phyloP scores from a whole-genome alignment of 202 grass and related monocot genomes.

The Saccharum hybrid region DNA sequence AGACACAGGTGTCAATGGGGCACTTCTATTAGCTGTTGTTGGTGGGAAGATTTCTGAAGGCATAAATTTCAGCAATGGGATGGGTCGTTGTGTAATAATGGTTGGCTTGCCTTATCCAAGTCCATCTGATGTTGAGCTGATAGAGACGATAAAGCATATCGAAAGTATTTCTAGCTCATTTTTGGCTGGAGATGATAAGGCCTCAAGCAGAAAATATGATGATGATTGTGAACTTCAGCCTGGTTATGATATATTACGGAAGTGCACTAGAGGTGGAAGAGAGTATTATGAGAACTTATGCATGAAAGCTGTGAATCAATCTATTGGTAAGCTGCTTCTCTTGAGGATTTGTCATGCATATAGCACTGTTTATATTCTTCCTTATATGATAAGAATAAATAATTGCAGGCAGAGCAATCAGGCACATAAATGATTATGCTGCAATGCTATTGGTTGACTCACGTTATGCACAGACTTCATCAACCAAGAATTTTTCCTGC shows the following conservation, averaged over 20 bases:
- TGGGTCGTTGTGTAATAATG: constrained; percentile 95
- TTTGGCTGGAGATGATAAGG: constrained; percentile 24
- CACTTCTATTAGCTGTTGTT: constrained; percentile 85
- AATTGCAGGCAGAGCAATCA: constrained; percentile 90
- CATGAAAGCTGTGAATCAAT: constrained; percentile 99
- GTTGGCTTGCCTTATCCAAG: constrained; percentile 97
- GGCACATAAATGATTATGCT: constrained; percentile 97
- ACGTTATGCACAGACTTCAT: constrained; percentile 58
- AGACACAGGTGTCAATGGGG: constrained; percentile 60
- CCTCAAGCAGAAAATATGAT: constrained; percentile 43
- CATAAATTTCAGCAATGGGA: constrained; percentile 92
- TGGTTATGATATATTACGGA: constrained; percentile 72
- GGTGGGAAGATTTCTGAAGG: constrained; percentile 97
- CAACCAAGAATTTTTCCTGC: constrained; percentile 44
- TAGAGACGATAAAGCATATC: constrained; percentile 90
- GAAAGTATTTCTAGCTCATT: constrained; percentile 54
- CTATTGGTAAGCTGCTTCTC: constrained; percentile 67
- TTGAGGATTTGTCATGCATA: constrained; percentile 24
- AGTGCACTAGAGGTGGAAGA: constrained; percentile 68
- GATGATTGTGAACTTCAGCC: constrained; percentile 56
- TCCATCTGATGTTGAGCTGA: constrained; percentile 79
- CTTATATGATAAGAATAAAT: constrained; percentile 29
- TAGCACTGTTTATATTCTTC: constrained; percentile 16
- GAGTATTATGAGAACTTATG: constrained; percentile 97
- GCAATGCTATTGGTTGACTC: constrained; percentile 89